Evolutionary conservation across 2,329 filamentous ascomycete genomes (phyloP).

Genomic region (Coniosporium tulheliwenetii): DNA sequence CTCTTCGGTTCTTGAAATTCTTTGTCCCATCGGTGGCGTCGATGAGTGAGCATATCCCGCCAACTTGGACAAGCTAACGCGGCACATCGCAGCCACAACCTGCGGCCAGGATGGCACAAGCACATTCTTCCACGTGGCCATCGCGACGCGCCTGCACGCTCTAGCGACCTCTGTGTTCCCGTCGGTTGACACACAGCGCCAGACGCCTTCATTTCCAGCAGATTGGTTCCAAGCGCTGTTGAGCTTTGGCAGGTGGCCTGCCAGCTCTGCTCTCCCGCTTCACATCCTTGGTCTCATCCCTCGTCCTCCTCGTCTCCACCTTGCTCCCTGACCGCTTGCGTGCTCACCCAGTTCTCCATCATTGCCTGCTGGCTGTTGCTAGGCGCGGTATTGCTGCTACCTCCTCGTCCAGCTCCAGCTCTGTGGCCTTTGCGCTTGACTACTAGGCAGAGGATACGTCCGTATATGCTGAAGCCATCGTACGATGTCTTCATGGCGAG

Average conservation of each 20-base stretch:
- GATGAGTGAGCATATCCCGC: no score
- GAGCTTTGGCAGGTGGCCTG: background rate
- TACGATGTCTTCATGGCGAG: slow-evolving; percentile 73
- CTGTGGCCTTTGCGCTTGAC: slow-evolving; percentile 54
- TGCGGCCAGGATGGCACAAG: background rate
- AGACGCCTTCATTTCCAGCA: background rate
- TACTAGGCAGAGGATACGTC: slow-evolving; percentile 79
- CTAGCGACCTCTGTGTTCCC: background rate
- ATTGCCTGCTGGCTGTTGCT: slow-evolving; percentile 14
- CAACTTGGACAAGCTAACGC: no score
- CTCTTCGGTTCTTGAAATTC: no score
- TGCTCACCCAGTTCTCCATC: slow-evolving; percentile 23
- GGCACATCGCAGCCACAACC: no score
- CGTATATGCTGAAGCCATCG: slow-evolving; percentile 92
- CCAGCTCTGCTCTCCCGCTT: background rate
- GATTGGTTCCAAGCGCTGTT: background rate
- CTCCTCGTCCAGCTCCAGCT: slow-evolving; percentile 5
- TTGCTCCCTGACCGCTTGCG: slow-evolving; percentile 17
- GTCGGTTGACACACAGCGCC: background rate
- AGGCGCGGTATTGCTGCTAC: slow-evolving; percentile 3
- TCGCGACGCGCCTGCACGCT: background rate
- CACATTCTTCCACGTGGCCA: background rate
- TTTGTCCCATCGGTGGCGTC: no score
- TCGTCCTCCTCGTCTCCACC: slow-evolving; percentile 14
- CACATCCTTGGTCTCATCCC: slow-evolving; percentile 3